A percentile compares a stretch with the other conserved stretches of the same genome.
Evolutionary conservation across 805 yeast species (phyloP).

Genomic region (Yarrowia sp.): DNA sequence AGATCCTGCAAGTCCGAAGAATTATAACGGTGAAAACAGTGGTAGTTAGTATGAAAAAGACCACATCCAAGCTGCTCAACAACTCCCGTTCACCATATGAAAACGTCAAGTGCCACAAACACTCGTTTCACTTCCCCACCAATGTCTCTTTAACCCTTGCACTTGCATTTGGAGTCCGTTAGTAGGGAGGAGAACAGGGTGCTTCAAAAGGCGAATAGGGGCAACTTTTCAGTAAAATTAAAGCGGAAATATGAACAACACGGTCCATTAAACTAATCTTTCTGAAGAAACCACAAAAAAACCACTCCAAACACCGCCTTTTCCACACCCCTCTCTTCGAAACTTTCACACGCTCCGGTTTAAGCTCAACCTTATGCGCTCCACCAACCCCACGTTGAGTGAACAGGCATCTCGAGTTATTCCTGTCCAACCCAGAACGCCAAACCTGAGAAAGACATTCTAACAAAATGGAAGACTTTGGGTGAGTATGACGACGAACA

Average conservation of each 20-base stretch:
- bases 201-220: no score
- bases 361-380: neutral
- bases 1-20: no score
- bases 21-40: no score
- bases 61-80: neutral
- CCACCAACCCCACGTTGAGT: slow-evolving; percentile 13
- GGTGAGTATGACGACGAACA: slow-evolving; percentile 24
- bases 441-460: neutral
- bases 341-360: slow-evolving; percentile 7
- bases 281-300: neutral
- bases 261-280: no score
- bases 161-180: neutral
- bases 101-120: neutral
- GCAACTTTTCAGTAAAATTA: neutral
- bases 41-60: no score
- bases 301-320: neutral
- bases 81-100: neutral
- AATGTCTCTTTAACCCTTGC: neutral
- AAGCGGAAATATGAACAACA: neutral
- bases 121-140: neutral
- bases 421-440: neutral
- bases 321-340: neutral
- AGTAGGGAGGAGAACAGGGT: neutral
- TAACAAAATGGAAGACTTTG: slow-evolving; percentile 31
- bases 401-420: neutral